These are phyloP conservation scores for Rhizopogon roseolus DNA, from an alignment of 768 basidiomycete genomes.

Conservation along the genomic window DNA sequence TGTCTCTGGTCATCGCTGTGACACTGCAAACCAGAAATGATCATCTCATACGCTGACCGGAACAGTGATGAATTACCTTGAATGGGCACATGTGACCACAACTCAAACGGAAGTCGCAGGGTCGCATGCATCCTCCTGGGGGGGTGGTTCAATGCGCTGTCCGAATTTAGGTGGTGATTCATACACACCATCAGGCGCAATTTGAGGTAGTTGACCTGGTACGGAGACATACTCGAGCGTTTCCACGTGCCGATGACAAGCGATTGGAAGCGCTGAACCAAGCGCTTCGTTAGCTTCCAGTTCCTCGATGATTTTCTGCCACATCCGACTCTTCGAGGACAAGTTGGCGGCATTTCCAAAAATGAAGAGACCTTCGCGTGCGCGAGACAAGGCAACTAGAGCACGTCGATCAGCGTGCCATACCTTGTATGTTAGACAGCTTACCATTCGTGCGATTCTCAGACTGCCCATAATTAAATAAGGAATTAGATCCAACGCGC, in stretches of 20 bases:
- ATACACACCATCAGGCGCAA: conserved; percentile 53
- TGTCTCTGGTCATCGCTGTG: conserved; percentile 59
- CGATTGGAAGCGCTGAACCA: conserved; percentile 51
- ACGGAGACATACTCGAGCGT: conserved; percentile 33
- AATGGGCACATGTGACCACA: conserved; percentile 67
- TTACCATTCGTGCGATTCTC: conserved; percentile 51
- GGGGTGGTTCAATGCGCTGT: background rate
- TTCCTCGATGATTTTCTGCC: conserved; percentile 54
- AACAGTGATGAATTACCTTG: conserved; percentile 33
- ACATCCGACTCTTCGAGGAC: conserved; percentile 47
- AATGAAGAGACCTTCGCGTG: conserved; percentile 69
- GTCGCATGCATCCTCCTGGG: conserved; percentile 57
- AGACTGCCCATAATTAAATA: conserved; percentile 35
- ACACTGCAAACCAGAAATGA: conserved; percentile 35
- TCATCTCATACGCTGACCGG: background rate
- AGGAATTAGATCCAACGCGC: background rate
- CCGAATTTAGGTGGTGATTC: background rate
- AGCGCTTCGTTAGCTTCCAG: conserved; percentile 42
- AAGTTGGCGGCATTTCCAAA: conserved; percentile 63
- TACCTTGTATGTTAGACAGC: background rate
- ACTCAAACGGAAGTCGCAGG: conserved; percentile 45
- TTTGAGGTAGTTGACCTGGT: conserved; percentile 45
- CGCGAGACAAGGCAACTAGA: conserved; percentile 66
- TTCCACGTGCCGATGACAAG: conserved; percentile 53
- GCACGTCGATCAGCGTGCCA: conserved; percentile 2